These are phyloP conservation scores for Mycena crocata DNA, from an alignment of 768 basidiomycete genomes.

Conservation along the genomic window DNA sequence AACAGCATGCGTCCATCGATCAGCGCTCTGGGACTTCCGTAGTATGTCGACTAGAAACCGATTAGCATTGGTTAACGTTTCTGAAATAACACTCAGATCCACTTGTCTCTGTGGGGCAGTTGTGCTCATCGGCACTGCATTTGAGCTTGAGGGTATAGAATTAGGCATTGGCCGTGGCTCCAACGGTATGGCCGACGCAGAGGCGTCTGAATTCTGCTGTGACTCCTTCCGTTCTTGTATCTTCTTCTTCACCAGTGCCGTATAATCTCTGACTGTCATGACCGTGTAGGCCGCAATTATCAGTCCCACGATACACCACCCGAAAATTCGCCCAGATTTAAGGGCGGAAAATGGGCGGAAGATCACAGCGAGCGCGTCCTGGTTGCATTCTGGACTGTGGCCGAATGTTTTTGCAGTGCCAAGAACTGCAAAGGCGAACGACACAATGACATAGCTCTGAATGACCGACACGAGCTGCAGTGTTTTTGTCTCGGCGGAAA, in stretches of 20 bases:
- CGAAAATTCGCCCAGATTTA: neutral
- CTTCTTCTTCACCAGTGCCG: neutral
- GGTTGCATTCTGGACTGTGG: neutral
- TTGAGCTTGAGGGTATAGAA: neutral
- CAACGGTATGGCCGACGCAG: neutral
- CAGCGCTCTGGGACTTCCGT: neutral
- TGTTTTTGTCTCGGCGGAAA: neutral
- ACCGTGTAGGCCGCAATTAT: neutral
- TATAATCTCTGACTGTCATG: slow-evolving; percentile 19
- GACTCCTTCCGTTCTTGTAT: neutral
- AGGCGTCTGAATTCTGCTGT: neutral
- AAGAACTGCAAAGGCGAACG: neutral
- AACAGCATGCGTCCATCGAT: neutral
- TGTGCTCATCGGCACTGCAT: neutral
- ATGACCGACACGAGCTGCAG: slow-evolving; percentile 12
- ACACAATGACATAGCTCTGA: slow-evolving; percentile 13
- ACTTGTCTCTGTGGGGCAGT: neutral
- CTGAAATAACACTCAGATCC: neutral
- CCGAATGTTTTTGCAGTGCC: slow-evolving; percentile 2
- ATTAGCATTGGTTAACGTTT: too few relatives aligned
- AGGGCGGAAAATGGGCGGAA: slow-evolving; percentile 10
- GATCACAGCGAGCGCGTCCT: slow-evolving; percentile 12
- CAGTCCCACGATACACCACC: neutral
- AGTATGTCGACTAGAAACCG: neutral
- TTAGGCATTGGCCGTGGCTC: neutral